phyloP scores from a whole-genome alignment of 2,329 filamentous ascomycete genomes.

The Sporothrix curviconia region DNA sequence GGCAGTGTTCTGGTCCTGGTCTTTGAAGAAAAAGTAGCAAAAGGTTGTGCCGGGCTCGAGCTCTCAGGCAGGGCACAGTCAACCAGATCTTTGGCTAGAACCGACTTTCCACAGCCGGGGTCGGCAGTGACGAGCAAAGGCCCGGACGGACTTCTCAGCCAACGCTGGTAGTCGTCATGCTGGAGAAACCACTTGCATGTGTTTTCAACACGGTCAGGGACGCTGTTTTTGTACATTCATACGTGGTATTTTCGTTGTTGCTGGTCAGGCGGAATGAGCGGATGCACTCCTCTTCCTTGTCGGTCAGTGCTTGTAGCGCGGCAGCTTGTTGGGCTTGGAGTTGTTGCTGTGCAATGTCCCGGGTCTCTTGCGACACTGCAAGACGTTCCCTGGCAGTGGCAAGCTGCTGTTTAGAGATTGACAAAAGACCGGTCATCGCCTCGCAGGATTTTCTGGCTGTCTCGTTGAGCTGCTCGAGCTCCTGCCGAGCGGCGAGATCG shows the following conservation, averaged over 20 bases:
- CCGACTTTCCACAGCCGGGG: conserved; percentile 35
- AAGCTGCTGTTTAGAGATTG: not conserved
- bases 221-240: conserved; percentile 28
- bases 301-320: not conserved
- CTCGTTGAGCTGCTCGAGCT: conserved; percentile 9
- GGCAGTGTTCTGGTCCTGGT: conserved; percentile 30
- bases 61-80: conserved; percentile 22
- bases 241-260: conserved; percentile 17
- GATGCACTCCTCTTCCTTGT: not conserved
- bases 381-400: too few relatives aligned
- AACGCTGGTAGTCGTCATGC: conserved; percentile 26
- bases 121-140: conserved; percentile 32
- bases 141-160: conserved; percentile 24
- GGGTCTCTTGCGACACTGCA: too few relatives aligned
- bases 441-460: not conserved
- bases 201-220: conserved; percentile 21
- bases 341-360: not conserved
- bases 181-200: conserved; percentile 31
- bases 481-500: not conserved
- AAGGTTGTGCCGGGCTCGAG: conserved; percentile 18
- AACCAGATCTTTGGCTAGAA: conserved; percentile 30
- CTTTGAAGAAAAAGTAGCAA: conserved; percentile 41
- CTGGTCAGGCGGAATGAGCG: not conserved
- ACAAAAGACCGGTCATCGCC: not conserved
- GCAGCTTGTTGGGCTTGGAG: not conserved